phyloP scores from a whole-genome alignment of 352 stramenopile species.

The Pythium phragmiticola region DNA sequence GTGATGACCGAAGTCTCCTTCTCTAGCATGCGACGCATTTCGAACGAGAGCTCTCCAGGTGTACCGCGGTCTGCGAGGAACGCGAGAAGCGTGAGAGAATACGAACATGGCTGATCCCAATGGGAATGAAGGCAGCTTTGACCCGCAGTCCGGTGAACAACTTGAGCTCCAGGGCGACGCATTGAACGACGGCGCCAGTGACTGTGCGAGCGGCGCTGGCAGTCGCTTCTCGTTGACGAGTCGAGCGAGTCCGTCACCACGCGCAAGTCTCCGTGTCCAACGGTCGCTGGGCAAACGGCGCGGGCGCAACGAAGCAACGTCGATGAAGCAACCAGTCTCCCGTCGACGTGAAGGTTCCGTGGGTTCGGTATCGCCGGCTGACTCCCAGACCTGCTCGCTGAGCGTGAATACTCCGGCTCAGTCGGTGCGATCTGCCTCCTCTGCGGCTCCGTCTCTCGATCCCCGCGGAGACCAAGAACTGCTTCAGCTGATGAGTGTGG shows the following conservation, averaged over 20 bases:
- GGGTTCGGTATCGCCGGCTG: conserved; percentile 12
- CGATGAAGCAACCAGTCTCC: not conserved
- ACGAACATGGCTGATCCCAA: not conserved
- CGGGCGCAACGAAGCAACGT: conserved; percentile 16
- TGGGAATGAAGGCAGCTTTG: not conserved
- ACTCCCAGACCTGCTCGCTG: conserved; percentile 11
- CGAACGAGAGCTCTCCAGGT: not conserved
- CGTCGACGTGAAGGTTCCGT: not conserved
- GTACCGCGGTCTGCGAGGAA: not conserved
- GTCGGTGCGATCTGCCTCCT: conserved; percentile 18
- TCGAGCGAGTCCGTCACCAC: conserved; percentile 17
- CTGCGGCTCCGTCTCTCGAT: conserved; percentile 12
- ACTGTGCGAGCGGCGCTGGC: not conserved
- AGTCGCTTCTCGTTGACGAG: conserved; percentile 17
- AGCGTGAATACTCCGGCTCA: conserved; percentile 7
- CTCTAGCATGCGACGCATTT: not conserved
- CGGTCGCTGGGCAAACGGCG: conserved; percentile 7
- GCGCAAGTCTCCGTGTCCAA: conserved; percentile 11
- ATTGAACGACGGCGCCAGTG: conserved; percentile 13
- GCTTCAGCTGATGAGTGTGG: conserved; percentile 27
- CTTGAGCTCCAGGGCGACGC: conserved; percentile 22
- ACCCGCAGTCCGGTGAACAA: not conserved
- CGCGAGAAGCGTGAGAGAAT: not conserved
- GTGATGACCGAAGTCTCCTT: not conserved
- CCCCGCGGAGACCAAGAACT: conserved; percentile 30